phyloP scores from a whole-genome alignment of 2,329 filamentous ascomycete genomes.

The Fusarium falciforme region DNA sequence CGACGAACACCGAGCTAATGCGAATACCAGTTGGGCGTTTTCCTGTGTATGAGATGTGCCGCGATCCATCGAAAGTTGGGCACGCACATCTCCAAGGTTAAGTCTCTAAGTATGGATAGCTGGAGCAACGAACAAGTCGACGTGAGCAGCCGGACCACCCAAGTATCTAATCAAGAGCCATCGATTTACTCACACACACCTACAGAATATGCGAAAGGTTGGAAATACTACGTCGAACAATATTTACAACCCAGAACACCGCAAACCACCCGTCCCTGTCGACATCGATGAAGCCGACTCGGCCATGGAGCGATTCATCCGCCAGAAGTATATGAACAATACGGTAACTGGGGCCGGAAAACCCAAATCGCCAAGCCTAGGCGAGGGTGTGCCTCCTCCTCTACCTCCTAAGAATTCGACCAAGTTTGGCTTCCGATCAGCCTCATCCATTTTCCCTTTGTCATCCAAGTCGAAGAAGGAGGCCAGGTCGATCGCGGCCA shows the following conservation, averaged over 20 bases:
- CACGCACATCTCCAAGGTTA: constrained; percentile 98
- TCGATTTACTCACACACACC: constrained; percentile 28
- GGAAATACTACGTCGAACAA: constrained; percentile 90
- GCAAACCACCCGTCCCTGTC: constrained; percentile 84
- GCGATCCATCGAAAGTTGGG: constrained; percentile 95
- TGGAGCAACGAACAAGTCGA: constrained; percentile 98
- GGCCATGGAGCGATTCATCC: constrained; percentile 94
- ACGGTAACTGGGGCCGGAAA: constrained; percentile 51
- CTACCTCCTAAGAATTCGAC: constrained; percentile 73
- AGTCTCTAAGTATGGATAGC: constrained; percentile 97
- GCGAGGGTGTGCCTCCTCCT: constrained; percentile 69
- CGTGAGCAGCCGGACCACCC: constrained; percentile 62
- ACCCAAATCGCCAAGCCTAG: constrained; percentile 53
- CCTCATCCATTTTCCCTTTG: constrained; percentile 75
- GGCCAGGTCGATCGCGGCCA: constrained; percentile 46
- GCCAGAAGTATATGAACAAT: constrained; percentile 87
- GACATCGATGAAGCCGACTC: constrained; percentile 94
- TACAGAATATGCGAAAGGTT: constrained; percentile 90
- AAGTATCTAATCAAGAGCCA: neutral
- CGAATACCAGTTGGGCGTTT: constrained; percentile 80
- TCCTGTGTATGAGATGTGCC: constrained; percentile 97
- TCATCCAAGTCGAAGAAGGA: constrained; percentile 71
- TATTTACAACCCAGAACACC: constrained; percentile 87
- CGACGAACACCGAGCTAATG: constrained; percentile 33
- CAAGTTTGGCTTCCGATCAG: constrained; percentile 68